These are phyloP conservation scores for Neurospora sp. DNA, from an alignment of 495 filamentous ascomycete species.

Conservation along the genomic window DNA sequence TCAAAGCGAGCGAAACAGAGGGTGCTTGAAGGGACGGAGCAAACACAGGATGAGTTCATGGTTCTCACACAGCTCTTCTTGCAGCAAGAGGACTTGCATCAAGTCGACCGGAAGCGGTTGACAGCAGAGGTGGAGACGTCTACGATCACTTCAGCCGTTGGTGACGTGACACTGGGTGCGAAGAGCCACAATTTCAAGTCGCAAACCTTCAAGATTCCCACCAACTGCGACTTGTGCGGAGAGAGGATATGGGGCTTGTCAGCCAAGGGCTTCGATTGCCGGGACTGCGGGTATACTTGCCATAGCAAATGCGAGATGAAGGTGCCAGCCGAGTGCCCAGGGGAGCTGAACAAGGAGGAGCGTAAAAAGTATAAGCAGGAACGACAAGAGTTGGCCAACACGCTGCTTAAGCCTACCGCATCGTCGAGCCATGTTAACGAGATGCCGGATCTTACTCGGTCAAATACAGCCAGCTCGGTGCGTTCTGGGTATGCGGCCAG, in stretches of 20 bases:
- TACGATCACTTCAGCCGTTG: conserved; percentile 75
- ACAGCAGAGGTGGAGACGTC: conserved; percentile 87
- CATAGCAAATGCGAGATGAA: conserved; percentile 99
- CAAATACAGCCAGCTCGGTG: conserved; percentile 87
- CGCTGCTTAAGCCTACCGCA: conserved; percentile 34
- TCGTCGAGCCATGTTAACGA: conserved; percentile 36
- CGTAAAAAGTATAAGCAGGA: conserved; percentile 83
- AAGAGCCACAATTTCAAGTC: conserved; percentile 94
- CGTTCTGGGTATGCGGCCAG: conserved; percentile 83
- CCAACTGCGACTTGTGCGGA: conserved; percentile 92
- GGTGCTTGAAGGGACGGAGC: conserved; percentile 72
- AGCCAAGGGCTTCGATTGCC: conserved; percentile 91
- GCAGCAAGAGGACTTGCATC: conserved; percentile 74
- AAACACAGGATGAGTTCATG: conserved; percentile 65
- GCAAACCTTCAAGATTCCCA: conserved; percentile 96
- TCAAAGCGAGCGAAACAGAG: conserved; percentile 60
- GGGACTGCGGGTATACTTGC: conserved; percentile 94
- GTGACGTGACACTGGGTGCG: conserved; percentile 83
- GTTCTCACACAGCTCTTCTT: conserved; percentile 66
- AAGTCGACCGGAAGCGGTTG: conserved; percentile 74
- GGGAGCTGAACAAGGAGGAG: conserved; percentile 86
- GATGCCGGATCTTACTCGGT: conserved; percentile 54
- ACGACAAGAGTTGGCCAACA: conserved; percentile 68
- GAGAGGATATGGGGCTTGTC: conserved; percentile 94
- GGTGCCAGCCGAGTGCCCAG: conserved; percentile 89